phyloP scores from a whole-genome alignment of 2,329 filamentous ascomycete species.

The Endocalyx cinctus region DNA sequence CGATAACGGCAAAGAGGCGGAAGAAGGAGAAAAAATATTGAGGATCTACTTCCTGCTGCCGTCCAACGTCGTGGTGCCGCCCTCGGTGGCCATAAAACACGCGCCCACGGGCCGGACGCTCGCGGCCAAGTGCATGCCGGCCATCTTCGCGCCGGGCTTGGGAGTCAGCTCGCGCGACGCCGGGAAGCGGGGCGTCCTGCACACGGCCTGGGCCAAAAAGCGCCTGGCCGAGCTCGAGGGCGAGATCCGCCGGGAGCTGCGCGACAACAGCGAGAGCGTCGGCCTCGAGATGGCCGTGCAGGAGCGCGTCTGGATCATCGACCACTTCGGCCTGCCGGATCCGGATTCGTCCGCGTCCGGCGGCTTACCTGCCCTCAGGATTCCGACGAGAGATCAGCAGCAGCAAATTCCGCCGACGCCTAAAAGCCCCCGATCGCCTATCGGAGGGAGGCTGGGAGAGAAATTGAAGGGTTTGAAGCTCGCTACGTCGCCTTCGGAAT shows the following conservation, averaged over 20 bases:
- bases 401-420: slow-evolving; percentile 26
- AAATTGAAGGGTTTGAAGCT: slow-evolving; percentile 77
- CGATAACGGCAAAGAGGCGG: slow-evolving; percentile 32
- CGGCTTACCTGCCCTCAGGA: slow-evolving; percentile 18
- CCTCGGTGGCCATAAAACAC: slow-evolving; percentile 62
- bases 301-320: slow-evolving; percentile 80
- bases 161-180: slow-evolving; percentile 61
- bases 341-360: slow-evolving; percentile 22
- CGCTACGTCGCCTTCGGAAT: slow-evolving; percentile 65
- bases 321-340: slow-evolving; percentile 66
- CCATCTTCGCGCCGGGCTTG: slow-evolving; percentile 77
- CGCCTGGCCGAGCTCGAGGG: slow-evolving; percentile 68
- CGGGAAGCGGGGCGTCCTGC: slow-evolving; percentile 76
- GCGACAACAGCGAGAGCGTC: slow-evolving; percentile 72
- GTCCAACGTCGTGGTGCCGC: slow-evolving; percentile 65
- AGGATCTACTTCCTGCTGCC: slow-evolving; percentile 79
- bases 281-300: slow-evolving; percentile 78
- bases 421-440: slow-evolving; percentile 59
- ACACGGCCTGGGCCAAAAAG: slow-evolving; percentile 87
- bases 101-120: slow-evolving; percentile 34
- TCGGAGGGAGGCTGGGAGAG: slow-evolving; percentile 67
- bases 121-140: slow-evolving; percentile 73
- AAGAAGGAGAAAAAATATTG: slow-evolving; percentile 35
- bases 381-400: background rate
- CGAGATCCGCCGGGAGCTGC: slow-evolving; percentile 72